Base-by-base conservation (phyloP, 306 rosid species). In the Medicago arabica region DNA sequence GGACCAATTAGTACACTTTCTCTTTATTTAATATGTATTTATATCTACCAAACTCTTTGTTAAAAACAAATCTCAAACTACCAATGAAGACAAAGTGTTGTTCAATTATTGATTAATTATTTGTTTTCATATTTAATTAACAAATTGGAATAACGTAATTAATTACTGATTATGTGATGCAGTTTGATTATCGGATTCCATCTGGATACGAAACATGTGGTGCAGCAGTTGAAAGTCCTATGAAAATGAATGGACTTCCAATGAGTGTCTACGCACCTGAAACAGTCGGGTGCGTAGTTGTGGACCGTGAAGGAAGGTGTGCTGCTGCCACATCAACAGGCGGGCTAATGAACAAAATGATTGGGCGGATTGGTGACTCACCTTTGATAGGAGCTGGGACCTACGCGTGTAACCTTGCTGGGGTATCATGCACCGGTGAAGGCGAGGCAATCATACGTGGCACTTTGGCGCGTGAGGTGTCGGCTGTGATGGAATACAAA, bases 361-460 rank as follows among this genome's bases (percentile, higher is more conserved):
- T n/a, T 0, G 99, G 97, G 0, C 87, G 98, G 19, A 92, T 96
- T 10, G 99, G 98, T 0, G 99, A 96, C 89, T 96, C 98, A 13
- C 97, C 99, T 0, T 59, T 96, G 3, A 96, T 92, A 1, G 81
- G 99, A 0, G 91, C 97, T 0, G 99, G 97, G 51, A 95, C 97
- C 21, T 95, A 92, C 83, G 97, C 97, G 2, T 78, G 97, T 17
- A 63, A 89, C 23, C 9, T 92, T 0, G 88, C 92, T 21, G 99
- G 97, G 12, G 97, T 92, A 0, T 95, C 99, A 4, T 92, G 99
- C 86, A 92, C 97, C 0, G 99, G 99, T 0, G 99, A 95, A 53
- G 99, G 99, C 0, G 99, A 95, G 82, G 99, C 97, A 0, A 95
- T 95, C 80, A 95, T 95, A 21, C 90, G 99, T 0, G 96, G 92